These are phyloP conservation scores for Fusarium poae DNA, from an alignment of 2,329 filamentous ascomycete genomes.

Conservation along the genomic window DNA sequence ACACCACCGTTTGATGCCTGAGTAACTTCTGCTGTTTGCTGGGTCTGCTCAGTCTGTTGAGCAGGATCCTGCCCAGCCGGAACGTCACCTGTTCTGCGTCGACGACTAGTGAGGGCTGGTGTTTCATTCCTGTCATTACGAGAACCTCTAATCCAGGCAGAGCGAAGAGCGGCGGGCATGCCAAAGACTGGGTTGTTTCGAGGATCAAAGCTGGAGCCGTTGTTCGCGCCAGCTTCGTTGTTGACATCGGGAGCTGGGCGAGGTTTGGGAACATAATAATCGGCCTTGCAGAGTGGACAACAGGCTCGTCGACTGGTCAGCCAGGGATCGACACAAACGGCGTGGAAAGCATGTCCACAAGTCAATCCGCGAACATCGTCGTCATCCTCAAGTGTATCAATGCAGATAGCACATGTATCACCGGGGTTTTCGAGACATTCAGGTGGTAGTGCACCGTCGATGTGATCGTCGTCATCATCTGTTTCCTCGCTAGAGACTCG, in stretches of 20 bases:
- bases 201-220: conserved; percentile 49
- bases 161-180: conserved; percentile 59
- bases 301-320: conserved; percentile 93
- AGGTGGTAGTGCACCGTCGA: conserved; percentile 83
- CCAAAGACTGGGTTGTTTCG: conserved; percentile 62
- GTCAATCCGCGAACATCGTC: conserved; percentile 94
- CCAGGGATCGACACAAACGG: conserved; percentile 96
- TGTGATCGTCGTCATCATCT: conserved; percentile 82
- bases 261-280: conserved; percentile 96
- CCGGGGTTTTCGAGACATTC: conserved; percentile 86
- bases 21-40: conserved; percentile 25
- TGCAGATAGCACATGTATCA: conserved; percentile 95
- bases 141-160: conserved; percentile 55
- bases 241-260: conserved; percentile 65
- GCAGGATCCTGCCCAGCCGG: conserved; percentile 23
- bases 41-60: conserved; percentile 25
- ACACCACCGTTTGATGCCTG: conserved; percentile 44
- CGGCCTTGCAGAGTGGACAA: conserved; percentile 97
- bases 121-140: conserved; percentile 16
- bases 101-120: conserved; percentile 19
- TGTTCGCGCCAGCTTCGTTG: conserved; percentile 53
- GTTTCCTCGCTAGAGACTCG: conserved; percentile 65
- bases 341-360: conserved; percentile 98
- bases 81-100: conserved; percentile 27
- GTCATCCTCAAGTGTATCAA: conserved; percentile 93